A percentile compares a stretch with the other conserved stretches of the same genome.
phyloP scores from a whole-genome alignment of 306 rosid species.

The Sicyos edulis region DNA sequence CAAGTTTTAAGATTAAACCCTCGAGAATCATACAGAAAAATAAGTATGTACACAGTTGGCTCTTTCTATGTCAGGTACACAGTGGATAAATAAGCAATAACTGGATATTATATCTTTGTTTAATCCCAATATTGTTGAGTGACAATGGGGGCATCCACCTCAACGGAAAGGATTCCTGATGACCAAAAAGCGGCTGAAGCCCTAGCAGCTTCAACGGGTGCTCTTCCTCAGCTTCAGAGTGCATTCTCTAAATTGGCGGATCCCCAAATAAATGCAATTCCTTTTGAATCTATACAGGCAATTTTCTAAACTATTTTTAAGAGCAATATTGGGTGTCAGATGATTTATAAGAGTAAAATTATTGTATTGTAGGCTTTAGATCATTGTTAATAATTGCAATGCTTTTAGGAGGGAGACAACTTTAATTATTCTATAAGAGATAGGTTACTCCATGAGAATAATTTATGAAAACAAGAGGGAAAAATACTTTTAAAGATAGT shows the following conservation, averaged over 20 bases:
- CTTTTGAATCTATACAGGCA: slow-evolving; percentile 48
- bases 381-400: neutral
- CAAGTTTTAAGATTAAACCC: neutral
- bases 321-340: neutral
- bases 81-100: neutral
- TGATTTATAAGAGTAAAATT: neutral
- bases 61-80: slow-evolving; percentile 3
- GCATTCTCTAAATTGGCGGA: slow-evolving; percentile 57
- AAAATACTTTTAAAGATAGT: neutral
- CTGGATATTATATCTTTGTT: neutral
- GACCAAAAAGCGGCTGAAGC: slow-evolving; percentile 64
- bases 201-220: slow-evolving; percentile 64
- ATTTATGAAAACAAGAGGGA: neutral
- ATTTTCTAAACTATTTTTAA: neutral
- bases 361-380: neutral
- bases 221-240: slow-evolving; percentile 64
- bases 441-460: neutral
- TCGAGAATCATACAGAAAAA: slow-evolving; percentile 8
- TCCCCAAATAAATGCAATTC: slow-evolving; percentile 45
- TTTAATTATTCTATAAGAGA: neutral
- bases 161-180: slow-evolving; percentile 38
- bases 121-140: neutral
- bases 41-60: neutral
- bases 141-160: slow-evolving; percentile 73
- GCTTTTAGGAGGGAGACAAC: neutral